Evolutionary conservation across 163 green algal species (phyloP), one percentile per base, ranked within the genome.

Genomic region (Scenedesmus sp.): DNA sequence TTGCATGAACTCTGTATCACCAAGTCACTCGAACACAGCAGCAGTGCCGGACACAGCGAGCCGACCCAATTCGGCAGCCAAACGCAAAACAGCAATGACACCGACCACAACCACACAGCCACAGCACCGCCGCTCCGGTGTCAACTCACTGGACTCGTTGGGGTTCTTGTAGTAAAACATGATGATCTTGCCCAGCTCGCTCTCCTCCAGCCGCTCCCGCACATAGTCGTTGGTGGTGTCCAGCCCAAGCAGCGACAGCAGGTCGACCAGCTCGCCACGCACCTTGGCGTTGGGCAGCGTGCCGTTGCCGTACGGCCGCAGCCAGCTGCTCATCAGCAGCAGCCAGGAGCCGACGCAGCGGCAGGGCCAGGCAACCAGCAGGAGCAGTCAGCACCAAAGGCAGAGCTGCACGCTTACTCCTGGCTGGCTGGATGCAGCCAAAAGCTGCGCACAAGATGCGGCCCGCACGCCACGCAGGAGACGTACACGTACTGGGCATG

Each of bases 141-240:
- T 7, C 15, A 26, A 76, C 87, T 87, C 53, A 91, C 87, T 87
- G 40, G 87, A 87, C 78, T 91, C 87, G 68, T 91, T 81, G 30
- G 78, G 56, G 40, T 91, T 91, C 53, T 91, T 91, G 78, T 81
- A 81, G 78, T 91, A 91, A 78, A 91, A 91, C 87, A 91, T 91
- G 87, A 86, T 81, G 78, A 87, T 91, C 53, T 87, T 91, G n/a
- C 87, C 87, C 72, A 91, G 78, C 87, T 91, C 79, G 40, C 73
- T 87, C 56, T 91, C 78, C 78, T 87, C 79, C 40, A 91, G 87
- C 26, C 56, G n/a, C 78, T 91, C 87, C 33, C 87, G 51, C 78
- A 72, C n/a, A 15, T 91, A 86, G 30, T 87, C 78, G 61, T 81
- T 82, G 46, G 35, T 87, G 20, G 87, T 87, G 51, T 91, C 87